Evolutionary conservation across 2,329 filamentous ascomycete species (phyloP).

Genomic region (Nakataea oryzae): DNA sequence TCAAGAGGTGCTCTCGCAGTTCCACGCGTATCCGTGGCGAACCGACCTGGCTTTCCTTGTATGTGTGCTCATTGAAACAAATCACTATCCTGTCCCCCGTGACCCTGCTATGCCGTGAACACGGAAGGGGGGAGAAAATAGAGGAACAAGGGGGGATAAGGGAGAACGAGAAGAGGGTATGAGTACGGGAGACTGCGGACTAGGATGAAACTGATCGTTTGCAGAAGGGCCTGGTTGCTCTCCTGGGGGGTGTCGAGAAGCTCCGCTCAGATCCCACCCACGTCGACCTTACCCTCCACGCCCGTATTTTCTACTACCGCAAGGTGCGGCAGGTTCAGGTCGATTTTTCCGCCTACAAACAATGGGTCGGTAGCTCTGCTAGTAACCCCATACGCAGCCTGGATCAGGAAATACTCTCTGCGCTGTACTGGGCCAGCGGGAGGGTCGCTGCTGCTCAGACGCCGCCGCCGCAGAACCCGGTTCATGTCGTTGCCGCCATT

Average conservation of each 20-base stretch:
- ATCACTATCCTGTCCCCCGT: neutral
- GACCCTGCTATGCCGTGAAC: neutral
- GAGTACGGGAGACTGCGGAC: neutral
- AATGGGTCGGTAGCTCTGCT: slow-evolving; percentile 6
- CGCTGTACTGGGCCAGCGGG: slow-evolving; percentile 21
- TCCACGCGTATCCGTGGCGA: slow-evolving; percentile 5
- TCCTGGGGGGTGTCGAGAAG: slow-evolving; percentile 11
- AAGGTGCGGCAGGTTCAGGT: slow-evolving; percentile 9
- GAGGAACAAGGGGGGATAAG: neutral
- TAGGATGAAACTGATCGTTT: neutral
- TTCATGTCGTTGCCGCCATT: neutral
- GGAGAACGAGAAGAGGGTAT: neutral
- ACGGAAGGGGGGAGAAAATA: neutral
- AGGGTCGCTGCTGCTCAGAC: slow-evolving; percentile 5
- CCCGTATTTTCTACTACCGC: slow-evolving; percentile 13
- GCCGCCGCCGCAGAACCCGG: neutral
- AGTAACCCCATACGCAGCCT: slow-evolving; percentile 4
- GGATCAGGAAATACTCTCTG: slow-evolving; percentile 10
- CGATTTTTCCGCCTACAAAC: slow-evolving; percentile 11
- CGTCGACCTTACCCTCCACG: slow-evolving; percentile 11
- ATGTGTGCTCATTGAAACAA: neutral
- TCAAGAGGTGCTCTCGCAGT: neutral
- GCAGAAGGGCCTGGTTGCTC: slow-evolving; percentile 12
- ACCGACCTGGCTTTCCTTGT: slow-evolving; percentile 5
- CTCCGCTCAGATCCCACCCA: slow-evolving; percentile 10